Evolutionary conservation across 495 filamentous ascomycete species (phyloP), one percentile per base, ranked within the genome.

Genomic region (Apiosordaria backusii): DNA sequence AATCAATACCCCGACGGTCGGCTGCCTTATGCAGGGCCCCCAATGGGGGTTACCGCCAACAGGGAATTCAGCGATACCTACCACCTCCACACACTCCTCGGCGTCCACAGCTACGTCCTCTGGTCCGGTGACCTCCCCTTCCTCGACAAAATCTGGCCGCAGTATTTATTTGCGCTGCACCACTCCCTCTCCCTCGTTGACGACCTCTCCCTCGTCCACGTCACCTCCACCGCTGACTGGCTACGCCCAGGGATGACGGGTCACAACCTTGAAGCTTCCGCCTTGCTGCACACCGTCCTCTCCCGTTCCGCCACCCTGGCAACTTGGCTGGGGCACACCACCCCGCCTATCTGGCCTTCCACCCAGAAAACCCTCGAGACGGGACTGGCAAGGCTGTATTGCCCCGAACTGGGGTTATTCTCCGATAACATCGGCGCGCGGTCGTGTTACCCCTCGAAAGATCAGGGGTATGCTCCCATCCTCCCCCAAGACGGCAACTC

Each of bases 71-170:
- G 79, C 55, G 85, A 87, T 62, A 88, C 85, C 6, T 89, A 88
- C 69, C 86, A 89, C 64, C 78, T 89, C 71, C 85, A 85, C 77
- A 81, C 82, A 6, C 81, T 89, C 74, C 77, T 88, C 40, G 84
- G 85, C n/a, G 85, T 81, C 5, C 86, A 85, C 71, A 82, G 83
- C 60, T 88, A 88, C 68, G 75, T 86, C 27, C 79, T 89, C 10
- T 88, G 80, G 67, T 85, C 84, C 7, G 82, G 84, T 24, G 84
- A 88, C 63, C 72, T 81, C 13, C 72, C 71, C 6, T 89, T 83
- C 70, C 70, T 88, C 18, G 62, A 70, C 7, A 54, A 74, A 58
- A 82, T 80, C 61, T 87, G 85, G 86, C 65, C 71, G 3, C 71
- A 71, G 1, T 88, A 86, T 64, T 68, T 75, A 19, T 68, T 61